These are phyloP conservation scores for Akanthomyces uredinophilus DNA, from an alignment of 2,329 filamentous ascomycete species.

Conservation along the genomic window DNA sequence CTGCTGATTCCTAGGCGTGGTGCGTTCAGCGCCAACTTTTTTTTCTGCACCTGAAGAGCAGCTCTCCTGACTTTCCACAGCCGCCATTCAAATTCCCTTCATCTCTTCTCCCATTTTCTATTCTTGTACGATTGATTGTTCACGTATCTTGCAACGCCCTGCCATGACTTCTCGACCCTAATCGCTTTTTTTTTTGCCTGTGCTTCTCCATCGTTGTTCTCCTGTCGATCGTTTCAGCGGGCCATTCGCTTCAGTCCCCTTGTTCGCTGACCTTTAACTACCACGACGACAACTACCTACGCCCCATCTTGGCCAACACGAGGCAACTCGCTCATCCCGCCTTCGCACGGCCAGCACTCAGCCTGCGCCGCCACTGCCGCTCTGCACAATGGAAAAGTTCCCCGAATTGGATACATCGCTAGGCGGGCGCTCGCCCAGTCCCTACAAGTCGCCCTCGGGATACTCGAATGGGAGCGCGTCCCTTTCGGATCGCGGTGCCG, in stretches of 20 bases:
- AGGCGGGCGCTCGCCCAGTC: constrained; percentile 25
- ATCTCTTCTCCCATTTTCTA: background rate
- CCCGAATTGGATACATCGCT: constrained; percentile 46
- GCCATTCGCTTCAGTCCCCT: background rate
- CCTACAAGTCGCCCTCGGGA: constrained; percentile 23
- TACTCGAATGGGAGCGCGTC: constrained; percentile 26
- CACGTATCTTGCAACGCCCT: constrained; percentile 3
- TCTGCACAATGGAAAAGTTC: constrained; percentile 50
- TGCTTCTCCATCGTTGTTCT: background rate
- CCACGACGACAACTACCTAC: background rate
- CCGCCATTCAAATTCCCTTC: background rate
- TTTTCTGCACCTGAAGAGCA: background rate
- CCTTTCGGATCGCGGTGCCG: constrained; percentile 25
- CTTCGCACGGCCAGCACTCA: background rate
- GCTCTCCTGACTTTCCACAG: background rate
- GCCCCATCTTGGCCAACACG: background rate
- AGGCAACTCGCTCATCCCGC: background rate
- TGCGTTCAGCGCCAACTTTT: constrained; percentile 8
- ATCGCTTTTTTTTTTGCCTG: background rate
- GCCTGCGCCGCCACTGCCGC: background rate
- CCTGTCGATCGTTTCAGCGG: constrained; percentile 12
- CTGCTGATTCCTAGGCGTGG: background rate
- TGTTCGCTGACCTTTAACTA: background rate
- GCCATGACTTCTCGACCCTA: constrained; percentile 7
- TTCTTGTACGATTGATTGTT: constrained; percentile 8